These are phyloP conservation scores for Pugionium dolabratum DNA, from an alignment of 345 rosid species.

Conservation along the genomic window DNA sequence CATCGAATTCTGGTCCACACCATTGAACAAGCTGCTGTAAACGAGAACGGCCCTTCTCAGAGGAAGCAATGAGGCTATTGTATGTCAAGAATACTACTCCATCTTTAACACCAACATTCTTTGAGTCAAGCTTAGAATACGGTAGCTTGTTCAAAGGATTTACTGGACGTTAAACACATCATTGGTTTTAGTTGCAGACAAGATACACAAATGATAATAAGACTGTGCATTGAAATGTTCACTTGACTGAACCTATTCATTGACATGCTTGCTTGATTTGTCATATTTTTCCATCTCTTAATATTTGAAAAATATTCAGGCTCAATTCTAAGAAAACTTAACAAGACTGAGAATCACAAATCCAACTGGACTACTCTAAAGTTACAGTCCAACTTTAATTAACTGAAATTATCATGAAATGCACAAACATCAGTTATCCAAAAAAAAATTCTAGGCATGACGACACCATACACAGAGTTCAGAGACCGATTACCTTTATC, in stretches of 20 bases:
- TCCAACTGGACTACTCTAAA: not conserved
- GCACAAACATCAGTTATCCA: conserved; percentile 31
- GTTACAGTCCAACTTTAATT: not conserved
- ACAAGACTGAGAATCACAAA: conserved; percentile 12
- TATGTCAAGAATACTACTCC: conserved; percentile 96
- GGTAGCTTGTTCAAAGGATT: conserved; percentile 97
- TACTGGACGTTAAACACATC: conserved; percentile 55
- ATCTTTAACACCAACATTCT: conserved; percentile 80
- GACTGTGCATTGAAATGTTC: not conserved
- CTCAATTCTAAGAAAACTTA: not conserved
- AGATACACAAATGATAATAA: conserved; percentile 18
- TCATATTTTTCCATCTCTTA: not conserved
- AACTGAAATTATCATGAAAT: conserved; percentile 10
- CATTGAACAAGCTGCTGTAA: conserved; percentile 98
- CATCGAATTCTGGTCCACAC: conserved; percentile 89
- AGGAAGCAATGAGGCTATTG: conserved; percentile 97
- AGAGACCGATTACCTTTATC: conserved; percentile 14
- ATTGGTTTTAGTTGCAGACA: conserved; percentile 20
- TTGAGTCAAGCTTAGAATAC: conserved; percentile 96
- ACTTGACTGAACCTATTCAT: conserved; percentile 25
- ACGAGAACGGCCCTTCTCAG: conserved; percentile 99
- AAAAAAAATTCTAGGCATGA: conserved; percentile 28
- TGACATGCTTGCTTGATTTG: not conserved
- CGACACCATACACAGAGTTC: conserved; percentile 14
- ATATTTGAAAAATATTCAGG: not conserved